These are phyloP conservation scores for Pestalotiopsis sp. DNA, from an alignment of 2,329 filamentous ascomycete genomes.

Conservation along the genomic window DNA sequence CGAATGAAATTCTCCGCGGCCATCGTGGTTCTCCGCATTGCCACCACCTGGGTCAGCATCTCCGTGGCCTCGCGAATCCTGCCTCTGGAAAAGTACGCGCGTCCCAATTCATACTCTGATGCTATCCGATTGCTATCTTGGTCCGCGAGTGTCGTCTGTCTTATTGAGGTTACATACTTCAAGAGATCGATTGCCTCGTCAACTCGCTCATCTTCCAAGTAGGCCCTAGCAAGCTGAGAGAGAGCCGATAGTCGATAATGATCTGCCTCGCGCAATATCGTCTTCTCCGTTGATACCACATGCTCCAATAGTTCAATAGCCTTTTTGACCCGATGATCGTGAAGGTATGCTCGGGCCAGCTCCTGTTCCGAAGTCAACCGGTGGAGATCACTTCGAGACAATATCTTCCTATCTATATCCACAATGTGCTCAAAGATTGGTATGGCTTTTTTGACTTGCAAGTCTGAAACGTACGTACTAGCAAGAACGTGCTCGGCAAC, in stretches of 20 bases:
- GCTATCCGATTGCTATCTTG: neutral
- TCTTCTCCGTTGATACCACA: neutral
- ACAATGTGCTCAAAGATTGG: constrained; percentile 14
- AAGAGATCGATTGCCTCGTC: constrained; percentile 16
- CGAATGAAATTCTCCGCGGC: constrained; percentile 14
- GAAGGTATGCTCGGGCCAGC: constrained; percentile 24
- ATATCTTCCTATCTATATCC: neutral
- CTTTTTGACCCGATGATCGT: constrained; percentile 11
- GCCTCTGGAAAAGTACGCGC: constrained; percentile 20
- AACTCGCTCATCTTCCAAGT: constrained; percentile 5
- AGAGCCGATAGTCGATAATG: neutral
- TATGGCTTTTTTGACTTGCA: constrained; percentile 17
- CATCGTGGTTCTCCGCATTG: constrained; percentile 9
- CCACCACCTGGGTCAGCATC: constrained; percentile 26
- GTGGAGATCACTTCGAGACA: neutral
- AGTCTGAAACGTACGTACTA: constrained; percentile 18
- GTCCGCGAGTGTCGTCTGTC: neutral
- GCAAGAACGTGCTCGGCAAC: constrained; percentile 17
- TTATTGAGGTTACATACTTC: constrained; percentile 3
- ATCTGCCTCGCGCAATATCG: neutral
- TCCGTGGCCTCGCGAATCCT: constrained; percentile 23
- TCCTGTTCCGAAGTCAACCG: neutral
- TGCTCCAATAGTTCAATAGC: constrained; percentile 17
- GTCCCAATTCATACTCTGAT: constrained; percentile 18
- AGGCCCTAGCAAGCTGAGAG: constrained; percentile 22